A percentile compares a stretch with the other conserved stretches of the same genome.
Conservation (phyloP, 805 yeast genomes). For the Ogataea nitratoaversa region DNA sequence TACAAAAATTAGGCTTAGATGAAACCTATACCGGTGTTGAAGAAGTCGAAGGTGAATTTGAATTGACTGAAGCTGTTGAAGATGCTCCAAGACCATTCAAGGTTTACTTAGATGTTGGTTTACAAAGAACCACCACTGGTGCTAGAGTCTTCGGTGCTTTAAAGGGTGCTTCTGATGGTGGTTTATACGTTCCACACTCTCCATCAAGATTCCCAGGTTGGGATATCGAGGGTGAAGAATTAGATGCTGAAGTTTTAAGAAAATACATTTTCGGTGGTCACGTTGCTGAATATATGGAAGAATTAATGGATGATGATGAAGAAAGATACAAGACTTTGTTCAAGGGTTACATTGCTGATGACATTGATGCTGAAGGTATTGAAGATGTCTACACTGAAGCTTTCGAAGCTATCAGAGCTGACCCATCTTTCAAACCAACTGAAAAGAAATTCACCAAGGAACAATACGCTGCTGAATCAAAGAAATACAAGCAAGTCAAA, state of each 20-base stretch:
- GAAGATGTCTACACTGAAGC: conserved; percentile 96
- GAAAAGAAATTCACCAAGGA: conserved; percentile 94
- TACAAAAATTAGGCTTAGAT: conserved; percentile 95
- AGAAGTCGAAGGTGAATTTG: conserved; percentile 99
- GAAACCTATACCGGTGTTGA: conserved; percentile 98
- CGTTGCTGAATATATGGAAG: conserved; percentile 99
- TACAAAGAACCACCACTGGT: conserved; percentile 99
- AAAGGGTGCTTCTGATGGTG: conserved; percentile 99
- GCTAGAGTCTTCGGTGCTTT: conserved; percentile 99
- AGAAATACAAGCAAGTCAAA: conserved; percentile 85
- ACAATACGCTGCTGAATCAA: conserved; percentile 95
- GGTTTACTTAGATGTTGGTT: conserved; percentile 98
- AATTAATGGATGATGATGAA: conserved; percentile 99
- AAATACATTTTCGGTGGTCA: conserved; percentile 99
- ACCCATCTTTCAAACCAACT: conserved; percentile 87
- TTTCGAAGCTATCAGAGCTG: conserved; percentile 93
- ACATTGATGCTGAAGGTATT: conserved; percentile 91
- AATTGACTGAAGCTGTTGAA: conserved; percentile 98
- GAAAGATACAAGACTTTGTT: conserved; percentile 96
- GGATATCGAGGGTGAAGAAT: conserved; percentile 98
- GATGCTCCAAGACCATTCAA: conserved; percentile 99
- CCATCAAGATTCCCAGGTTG: conserved; percentile 99
- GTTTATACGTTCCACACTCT: conserved; percentile 98
- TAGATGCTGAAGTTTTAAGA: conserved; percentile 95
- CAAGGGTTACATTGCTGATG: conserved; percentile 95